Percentiles rank a stretch among this genome's conserved stretches.
These are phyloP conservation scores for Podospora conica DNA, from an alignment of 495 filamentous ascomycete genomes.

Conservation along the genomic window DNA sequence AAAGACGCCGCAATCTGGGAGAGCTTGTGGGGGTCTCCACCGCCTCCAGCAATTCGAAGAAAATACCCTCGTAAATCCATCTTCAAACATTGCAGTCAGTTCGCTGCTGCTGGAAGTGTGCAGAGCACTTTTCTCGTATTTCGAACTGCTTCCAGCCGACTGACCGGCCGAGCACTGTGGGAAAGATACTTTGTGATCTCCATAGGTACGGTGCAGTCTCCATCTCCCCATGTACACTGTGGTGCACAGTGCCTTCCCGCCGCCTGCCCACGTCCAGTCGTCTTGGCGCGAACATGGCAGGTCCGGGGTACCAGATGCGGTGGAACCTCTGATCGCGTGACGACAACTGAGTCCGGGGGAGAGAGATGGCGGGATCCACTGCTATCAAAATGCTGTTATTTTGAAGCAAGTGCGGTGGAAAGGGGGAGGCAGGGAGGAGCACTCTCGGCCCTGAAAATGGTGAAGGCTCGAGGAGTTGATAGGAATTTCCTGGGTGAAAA, in stretches of 20 bases:
- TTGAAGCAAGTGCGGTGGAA: background rate
- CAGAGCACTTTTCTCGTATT: background rate
- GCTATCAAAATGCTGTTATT: background rate
- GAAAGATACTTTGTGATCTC: background rate
- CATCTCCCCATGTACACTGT: background rate
- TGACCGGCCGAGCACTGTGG: background rate
- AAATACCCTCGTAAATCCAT: background rate
- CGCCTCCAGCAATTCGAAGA: background rate
- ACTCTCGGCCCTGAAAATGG: background rate
- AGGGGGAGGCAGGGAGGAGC: background rate
- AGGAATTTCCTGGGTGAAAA: background rate
- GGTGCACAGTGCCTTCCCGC: background rate
- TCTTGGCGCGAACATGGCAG: background rate
- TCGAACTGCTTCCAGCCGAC: background rate
- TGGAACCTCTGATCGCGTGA: background rate
- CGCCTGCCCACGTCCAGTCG: background rate
- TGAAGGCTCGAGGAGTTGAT: background rate
- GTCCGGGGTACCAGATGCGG: background rate
- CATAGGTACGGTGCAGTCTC: background rate
- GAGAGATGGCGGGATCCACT: background rate
- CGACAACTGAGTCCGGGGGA: background rate
- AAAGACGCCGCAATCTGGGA: constrained; percentile 1
- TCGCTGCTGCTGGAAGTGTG: background rate
- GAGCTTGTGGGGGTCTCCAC: constrained; percentile 13
- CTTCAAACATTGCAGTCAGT: background rate